phyloP scores from a whole-genome alignment of 345 rosid genomes.

The Hibiscus syriacus region DNA sequence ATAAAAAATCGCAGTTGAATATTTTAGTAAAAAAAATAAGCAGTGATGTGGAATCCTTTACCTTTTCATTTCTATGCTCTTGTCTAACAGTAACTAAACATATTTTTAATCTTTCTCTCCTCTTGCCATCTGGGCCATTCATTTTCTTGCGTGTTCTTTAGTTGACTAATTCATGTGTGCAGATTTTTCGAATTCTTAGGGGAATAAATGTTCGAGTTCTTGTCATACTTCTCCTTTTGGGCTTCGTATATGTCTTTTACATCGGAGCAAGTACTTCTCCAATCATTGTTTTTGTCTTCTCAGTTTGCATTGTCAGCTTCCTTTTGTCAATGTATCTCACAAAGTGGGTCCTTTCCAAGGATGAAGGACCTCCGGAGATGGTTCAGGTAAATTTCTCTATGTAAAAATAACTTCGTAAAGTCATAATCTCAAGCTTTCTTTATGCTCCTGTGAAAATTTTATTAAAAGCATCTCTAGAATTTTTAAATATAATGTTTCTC shows the following conservation, averaged over 20 bases:
- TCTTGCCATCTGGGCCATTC: neutral
- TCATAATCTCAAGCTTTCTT: neutral
- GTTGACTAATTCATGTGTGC: constrained; percentile 19
- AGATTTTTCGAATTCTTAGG: constrained; percentile 82
- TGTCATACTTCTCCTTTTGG: constrained; percentile 54
- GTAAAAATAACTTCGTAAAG: neutral
- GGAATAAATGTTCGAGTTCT: constrained; percentile 77
- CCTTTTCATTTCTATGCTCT: neutral
- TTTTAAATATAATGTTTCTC: neutral
- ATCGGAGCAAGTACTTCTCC: constrained; percentile 91
- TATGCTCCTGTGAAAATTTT: neutral
- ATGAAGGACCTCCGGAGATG: constrained; percentile 99
- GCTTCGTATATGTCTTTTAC: constrained; percentile 68
- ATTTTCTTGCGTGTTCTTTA: neutral
- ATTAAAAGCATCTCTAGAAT: neutral
- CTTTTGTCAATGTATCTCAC: constrained; percentile 67
- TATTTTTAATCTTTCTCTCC: constrained; percentile 1
- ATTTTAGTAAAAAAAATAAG: neutral
- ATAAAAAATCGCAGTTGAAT: neutral
- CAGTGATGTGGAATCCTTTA: neutral
- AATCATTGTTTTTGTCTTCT: constrained; percentile 82
- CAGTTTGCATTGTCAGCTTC: constrained; percentile 78
- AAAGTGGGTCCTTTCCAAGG: constrained; percentile 95
- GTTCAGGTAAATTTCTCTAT: constrained; percentile 46
- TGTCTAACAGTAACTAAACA: neutral